Evolutionary conservation across 495 filamentous ascomycete genomes (phyloP).

Genomic region (Penicillium bialowiezense): DNA sequence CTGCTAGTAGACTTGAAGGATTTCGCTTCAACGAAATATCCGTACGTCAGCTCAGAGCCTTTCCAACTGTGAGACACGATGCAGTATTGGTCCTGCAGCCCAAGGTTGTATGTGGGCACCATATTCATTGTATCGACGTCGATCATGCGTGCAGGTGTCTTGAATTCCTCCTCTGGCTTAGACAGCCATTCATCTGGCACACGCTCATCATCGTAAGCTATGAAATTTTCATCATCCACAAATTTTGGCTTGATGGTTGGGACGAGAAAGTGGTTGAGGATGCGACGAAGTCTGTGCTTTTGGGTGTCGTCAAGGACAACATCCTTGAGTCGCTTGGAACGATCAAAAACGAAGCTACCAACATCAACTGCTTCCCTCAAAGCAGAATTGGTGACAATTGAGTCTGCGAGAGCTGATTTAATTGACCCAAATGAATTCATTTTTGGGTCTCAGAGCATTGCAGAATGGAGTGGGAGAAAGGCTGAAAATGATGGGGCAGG

Average conservation of each 20-base stretch:
- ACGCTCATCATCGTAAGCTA: neutral
- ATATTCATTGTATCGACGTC: slow-evolving; percentile 42
- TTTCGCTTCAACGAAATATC: slow-evolving; percentile 23
- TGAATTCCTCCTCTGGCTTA: neutral
- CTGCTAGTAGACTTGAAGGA: slow-evolving; percentile 1
- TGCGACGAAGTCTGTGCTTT: slow-evolving; percentile 3
- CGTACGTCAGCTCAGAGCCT: slow-evolving; percentile 36
- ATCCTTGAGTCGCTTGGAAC: neutral
- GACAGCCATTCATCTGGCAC: slow-evolving; percentile 7
- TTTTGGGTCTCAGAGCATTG: too few species aligned
- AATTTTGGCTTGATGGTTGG: slow-evolving; percentile 3
- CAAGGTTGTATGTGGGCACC: slow-evolving; percentile 23
- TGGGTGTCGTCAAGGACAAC: neutral
- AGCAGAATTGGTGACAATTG: neutral
- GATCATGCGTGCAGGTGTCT: slow-evolving; percentile 37
- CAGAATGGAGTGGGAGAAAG: too few species aligned
- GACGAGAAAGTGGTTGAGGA: slow-evolving; percentile 4
- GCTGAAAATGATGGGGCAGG: too few species aligned
- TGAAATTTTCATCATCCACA: neutral
- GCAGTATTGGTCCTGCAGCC: slow-evolving; percentile 33
- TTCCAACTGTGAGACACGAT: slow-evolving; percentile 51
- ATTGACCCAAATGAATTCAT: neutral
- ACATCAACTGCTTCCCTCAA: slow-evolving; percentile 1
- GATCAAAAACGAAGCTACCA: slow-evolving; percentile 1
- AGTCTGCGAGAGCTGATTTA: slow-evolving; percentile 1